Base-by-base conservation (phyloP, 345 rosid species). In the Eucalyptus decipiens region DNA sequence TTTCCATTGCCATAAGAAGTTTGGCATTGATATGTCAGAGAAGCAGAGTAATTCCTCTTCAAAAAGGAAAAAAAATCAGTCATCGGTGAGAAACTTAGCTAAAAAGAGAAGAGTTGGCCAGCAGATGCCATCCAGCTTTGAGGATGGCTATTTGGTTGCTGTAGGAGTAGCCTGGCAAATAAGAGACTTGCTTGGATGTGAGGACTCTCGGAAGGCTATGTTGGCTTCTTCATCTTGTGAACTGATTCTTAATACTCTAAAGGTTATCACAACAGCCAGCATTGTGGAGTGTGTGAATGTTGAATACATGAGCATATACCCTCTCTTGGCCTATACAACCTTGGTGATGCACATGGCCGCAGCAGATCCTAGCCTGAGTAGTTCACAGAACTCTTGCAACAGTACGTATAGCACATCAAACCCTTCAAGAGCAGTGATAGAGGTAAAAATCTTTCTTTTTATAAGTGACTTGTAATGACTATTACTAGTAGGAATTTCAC, bases 91-190 rank as follows among this genome's bases (percentile, higher is more conserved):
- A 92, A 80, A 69, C 88, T 92, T 93, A 40, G 94, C 91, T 50
- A 96, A 93, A 91, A 94, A 97, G 97, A 95, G 92, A 91, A 94
- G 93, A 90, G 91, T 88, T 58, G 90, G 94, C 40, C 92, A 94
- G 67, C 95, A 92, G 93, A 93, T 67, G 88, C 90, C 93, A 45
- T 89, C 93, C 52, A 93, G 90, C 93, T 94, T 97, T 85, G 92
- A 94, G 91, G 94, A 95, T 69, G 98, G 95, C 92, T 98, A 95
- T 91, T 91, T 85, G 85, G 90, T 92, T 90, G 93, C 97, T 91
- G 93, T 94, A 80, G 99, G 98, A 90, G 91, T 96, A 93, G 94
- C 99, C 52, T 98, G 99, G 98, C 99, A 98, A 88, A 91, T 98
- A 92, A 96, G 95, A 92, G 97, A 95, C 87, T 88, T 98, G 80